These are phyloP conservation scores for Dipodascopsis uninucleata DNA, from an alignment of 805 yeast species.

Conservation along the genomic window DNA sequence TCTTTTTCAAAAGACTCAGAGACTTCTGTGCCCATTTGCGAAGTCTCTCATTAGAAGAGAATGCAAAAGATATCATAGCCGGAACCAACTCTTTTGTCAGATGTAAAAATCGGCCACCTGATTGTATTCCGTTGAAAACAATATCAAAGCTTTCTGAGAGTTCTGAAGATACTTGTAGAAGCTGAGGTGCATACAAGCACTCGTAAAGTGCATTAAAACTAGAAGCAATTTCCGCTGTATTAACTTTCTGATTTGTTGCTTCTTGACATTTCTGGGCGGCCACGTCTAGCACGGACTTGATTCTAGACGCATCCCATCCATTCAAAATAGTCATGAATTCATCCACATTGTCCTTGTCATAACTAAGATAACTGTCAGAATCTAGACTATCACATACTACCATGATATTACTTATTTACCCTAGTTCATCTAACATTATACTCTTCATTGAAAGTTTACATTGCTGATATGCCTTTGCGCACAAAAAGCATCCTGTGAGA, in stretches of 20 bases:
- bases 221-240: conserved; percentile 13
- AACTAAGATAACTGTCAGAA: conserved; percentile 1
- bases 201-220: conserved; percentile 29
- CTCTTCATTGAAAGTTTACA: conserved; percentile 12
- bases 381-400: not conserved
- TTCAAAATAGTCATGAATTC: conserved; percentile 20
- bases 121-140: conserved; percentile 29
- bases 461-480: conserved; percentile 28
- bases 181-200: conserved; percentile 26
- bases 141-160: conserved; percentile 11
- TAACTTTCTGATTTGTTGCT: conserved; percentile 14
- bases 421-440: conserved; percentile 16
- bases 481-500: conserved; percentile 22
- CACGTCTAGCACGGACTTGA: conserved; percentile 11
- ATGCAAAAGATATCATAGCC: conserved; percentile 28
- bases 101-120: conserved; percentile 28
- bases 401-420: conserved; percentile 4
- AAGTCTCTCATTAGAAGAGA: conserved; percentile 17
- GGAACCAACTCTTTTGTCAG: conserved; percentile 30
- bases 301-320: conserved; percentile 25
- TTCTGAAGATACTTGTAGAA: conserved; percentile 10
- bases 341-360: conserved; percentile 21
- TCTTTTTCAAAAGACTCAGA: conserved; percentile 6
- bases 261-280: conserved; percentile 20
- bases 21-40: conserved; percentile 29